Percentiles rank a stretch among this genome's conserved stretches.
Conservation (phyloP, 2,329 filamentous ascomycete genomes). For the Daldinia sp. region DNA sequence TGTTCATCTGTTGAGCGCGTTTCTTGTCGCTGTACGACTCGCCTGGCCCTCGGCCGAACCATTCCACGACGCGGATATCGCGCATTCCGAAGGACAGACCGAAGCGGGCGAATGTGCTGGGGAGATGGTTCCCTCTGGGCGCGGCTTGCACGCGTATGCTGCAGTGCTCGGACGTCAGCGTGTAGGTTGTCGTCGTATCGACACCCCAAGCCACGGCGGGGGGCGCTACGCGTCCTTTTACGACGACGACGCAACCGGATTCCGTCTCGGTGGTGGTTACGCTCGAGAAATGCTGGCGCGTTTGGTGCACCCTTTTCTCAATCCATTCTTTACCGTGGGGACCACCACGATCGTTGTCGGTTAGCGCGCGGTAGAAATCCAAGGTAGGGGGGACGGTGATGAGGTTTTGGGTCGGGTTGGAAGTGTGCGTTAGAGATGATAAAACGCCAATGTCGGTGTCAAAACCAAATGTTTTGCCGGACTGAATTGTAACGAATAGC, state of each 20-base stretch:
- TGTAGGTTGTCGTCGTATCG: conserved; percentile 62
- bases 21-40: conserved; percentile 75
- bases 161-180: conserved; percentile 59
- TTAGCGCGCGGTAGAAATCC: conserved; percentile 70
- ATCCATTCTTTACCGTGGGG: conserved; percentile 67
- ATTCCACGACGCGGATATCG: conserved; percentile 55
- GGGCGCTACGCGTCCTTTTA: conserved; percentile 65
- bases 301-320: conserved; percentile 56
- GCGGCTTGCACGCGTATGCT: conserved; percentile 58
- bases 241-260: conserved; percentile 52
- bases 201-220: conserved; percentile 69
- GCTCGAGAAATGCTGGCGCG: conserved; percentile 52
- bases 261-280: conserved; percentile 45
- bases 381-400: conserved; percentile 57
- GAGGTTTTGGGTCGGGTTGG: conserved; percentile 48
- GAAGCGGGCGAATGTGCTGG: conserved; percentile 68
- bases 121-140: conserved; percentile 58
- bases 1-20: conserved; percentile 64
- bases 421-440: conserved; percentile 51
- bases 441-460: conserved; percentile 54
- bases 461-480: conserved; percentile 54
- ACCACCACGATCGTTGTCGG: conserved; percentile 69
- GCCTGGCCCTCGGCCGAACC: conserved; percentile 73
- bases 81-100: conserved; percentile 62
- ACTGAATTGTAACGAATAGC: conserved; percentile 49